Base-by-base conservation (phyloP, 2,329 filamentous ascomycete species). In the Alternaria tenuissima region DNA sequence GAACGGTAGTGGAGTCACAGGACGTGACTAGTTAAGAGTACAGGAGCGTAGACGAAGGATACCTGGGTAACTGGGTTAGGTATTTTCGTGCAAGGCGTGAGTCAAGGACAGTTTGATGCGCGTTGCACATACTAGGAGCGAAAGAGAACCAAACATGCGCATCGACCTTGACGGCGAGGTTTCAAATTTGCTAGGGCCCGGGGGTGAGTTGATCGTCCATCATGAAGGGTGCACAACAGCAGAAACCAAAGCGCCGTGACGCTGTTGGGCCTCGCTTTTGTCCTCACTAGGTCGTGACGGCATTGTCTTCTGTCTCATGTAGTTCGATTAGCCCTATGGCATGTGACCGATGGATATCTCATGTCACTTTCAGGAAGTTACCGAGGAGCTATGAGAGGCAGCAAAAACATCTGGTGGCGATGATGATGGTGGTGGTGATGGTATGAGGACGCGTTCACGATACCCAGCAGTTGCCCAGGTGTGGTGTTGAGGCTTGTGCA, bases 31-130 rank as follows among this genome's bases (percentile, higher is more conserved):
- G 44, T 55, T 52, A 24, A 22, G 59, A 47, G 61, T 34, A 61
- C 69, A 63, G 53, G 47, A 57, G 20, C 42, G 36, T 51, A 65
- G 68, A 58, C 67, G 59, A 70, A 72, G 66, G 68, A 44, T 46
- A 53, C 4, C n/a, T 22, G 11, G 18, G 12, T 41, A 28, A 20
- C 7, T 52, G 12, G 18, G n/a, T 32, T 14, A 24, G 22, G n/a
- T 20, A 52, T 9, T 14, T 41, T 11, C 39, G 16, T 34, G 14
- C 28, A 34, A 20, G 46, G 20, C 20, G 18, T 48, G 30, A 18
- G 32, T 7, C 46, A 9, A 18, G 18, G 30, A 22, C 30, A 36
- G n/a, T 36, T 34, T 36, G 46, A 36, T n/a, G 30, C 30, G 46
- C 18, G 28, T 8, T 52, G 34, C 34, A 39, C 16, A 12, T 52